Evolutionary conservation across 2,329 filamentous ascomycete genomes (phyloP), one percentile per base, ranked within the genome.

Genomic region (Penicillium rolfsii): DNA sequence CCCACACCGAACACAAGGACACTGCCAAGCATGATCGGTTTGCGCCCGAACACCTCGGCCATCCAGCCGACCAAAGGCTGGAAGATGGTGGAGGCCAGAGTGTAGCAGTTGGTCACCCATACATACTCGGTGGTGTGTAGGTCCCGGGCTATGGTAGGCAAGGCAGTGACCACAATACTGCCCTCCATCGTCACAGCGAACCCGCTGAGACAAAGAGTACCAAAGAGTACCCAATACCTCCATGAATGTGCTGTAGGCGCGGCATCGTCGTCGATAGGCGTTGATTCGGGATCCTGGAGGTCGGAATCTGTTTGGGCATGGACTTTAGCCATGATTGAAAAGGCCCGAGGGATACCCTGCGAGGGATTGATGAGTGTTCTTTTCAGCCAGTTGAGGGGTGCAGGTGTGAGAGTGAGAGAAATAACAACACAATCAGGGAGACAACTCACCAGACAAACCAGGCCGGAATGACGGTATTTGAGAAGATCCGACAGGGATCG

Each of bases 1-100:
- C 80, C 80, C 1, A 75, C 57, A 0, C 74, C 78, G 69, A 82
- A 82, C 62, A 82, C 69, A 3, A 74, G 43, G 0, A 82, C 65
- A 1, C 76, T 76, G 1, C 67, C 59, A 9, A 81, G 65, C 38
- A 81, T 71, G 57, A 78, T 71, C 48, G 71, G 67, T 52, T 76
- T 76, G 28, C 81, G 79, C 5, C 81, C 81, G 55, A 83, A 81
- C 14, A 58, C 46, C 14, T 65, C 45, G 43, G 61, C 45, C 11
- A 58, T 38, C 50, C 53, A 53, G 16, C 61, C 64, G 9, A 50
- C 46, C 2, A 64, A 50, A 8, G 61, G 59, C 12, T 52, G 46
- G 22, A 55, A 46, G 19, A 55, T 46, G 40, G 59, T 59, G 33
- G 57, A 55, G 19, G 52, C 46, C 7, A 59, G 26, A 43, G 49